Evolutionary conservation across 345 rosid species (phyloP), one percentile per base, ranked within the genome.

Genomic region (Moringa oleifera): DNA sequence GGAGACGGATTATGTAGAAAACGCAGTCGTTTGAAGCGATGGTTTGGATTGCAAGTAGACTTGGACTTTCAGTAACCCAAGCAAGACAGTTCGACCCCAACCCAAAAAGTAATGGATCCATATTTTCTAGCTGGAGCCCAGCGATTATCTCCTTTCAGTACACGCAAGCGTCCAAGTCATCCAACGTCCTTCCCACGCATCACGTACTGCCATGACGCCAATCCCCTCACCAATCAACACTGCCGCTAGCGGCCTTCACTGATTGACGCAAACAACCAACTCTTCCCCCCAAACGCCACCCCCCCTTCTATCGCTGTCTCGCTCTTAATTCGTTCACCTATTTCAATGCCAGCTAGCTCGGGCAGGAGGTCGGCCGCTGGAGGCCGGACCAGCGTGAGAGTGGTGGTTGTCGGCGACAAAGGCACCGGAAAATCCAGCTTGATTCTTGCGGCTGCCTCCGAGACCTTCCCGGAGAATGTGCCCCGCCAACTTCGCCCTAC

Each of bases 371-470:
- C 84, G 12, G 65, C 77, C 52, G 8, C 80, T 66, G 80, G 81
- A 65, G 72, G 65, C 59, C 82, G 86, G 59, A 76, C 71, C 56
- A 72, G 77, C 70, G 81, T 90, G 20, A 67, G 91, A 72, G 83
- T 87, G 52, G 84, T 85, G 23, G 91, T 87, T 62, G 77, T 80
- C 56, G 96, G 96, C 18, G 96, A 90, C 71, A 82, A 82, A 23
- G 81, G 77, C 55, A 81, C 96, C 18, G 96, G 91, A 0, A 90
- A 90, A 79, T 83, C 91, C 7, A 87, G 91, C 79, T 70, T 90
- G 59, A 90, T 90, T 24, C 70, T 83, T 5, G 91, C 88, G 41
- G 85, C 71, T 18, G 91, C 91, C 20, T 74, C 80, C 61, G 96
- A 81, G 20, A 73, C 86, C 18, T 83, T 80, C 68, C 88, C 91